These are phyloP conservation scores for Sordariomycetes sp. DNA, from an alignment of 2,329 filamentous ascomycete species.

Conservation along the genomic window DNA sequence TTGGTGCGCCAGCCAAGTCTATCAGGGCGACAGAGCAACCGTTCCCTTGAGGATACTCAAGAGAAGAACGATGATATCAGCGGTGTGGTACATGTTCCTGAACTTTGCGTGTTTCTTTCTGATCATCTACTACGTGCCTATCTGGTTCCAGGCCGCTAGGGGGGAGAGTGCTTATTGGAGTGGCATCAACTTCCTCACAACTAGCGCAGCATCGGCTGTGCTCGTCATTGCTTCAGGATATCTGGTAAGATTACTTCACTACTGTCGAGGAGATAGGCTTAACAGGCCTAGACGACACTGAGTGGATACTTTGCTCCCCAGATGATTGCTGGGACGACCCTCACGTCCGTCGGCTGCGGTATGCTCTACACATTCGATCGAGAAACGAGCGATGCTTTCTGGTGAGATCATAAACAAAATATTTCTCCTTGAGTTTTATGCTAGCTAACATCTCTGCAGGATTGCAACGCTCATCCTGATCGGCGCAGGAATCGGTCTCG, in stretches of 20 bases:
- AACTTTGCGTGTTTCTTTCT: not conserved
- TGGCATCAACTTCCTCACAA: slow-evolving; percentile 7
- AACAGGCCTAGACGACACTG: too few relatives aligned
- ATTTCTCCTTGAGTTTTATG: not conserved
- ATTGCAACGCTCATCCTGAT: slow-evolving; percentile 5
- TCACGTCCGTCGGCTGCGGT: slow-evolving; percentile 3
- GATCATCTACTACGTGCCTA: slow-evolving; percentile 26
- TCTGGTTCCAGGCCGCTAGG: slow-evolving; percentile 37
- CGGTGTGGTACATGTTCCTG: slow-evolving; percentile 18
- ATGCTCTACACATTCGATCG: slow-evolving; percentile 5
- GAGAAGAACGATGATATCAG: slow-evolving; percentile 71
- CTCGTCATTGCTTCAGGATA: not conserved
- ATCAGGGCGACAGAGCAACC: slow-evolving; percentile 22
- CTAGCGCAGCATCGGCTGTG: slow-evolving; percentile 1
- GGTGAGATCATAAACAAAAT: too few relatives aligned
- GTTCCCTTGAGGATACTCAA: slow-evolving; percentile 57
- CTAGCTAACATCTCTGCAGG: slow-evolving; percentile 1
- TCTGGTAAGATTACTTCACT: too few relatives aligned
- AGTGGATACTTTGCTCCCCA: slow-evolving; percentile 9
- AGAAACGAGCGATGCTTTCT: not conserved
- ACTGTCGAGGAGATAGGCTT: too few relatives aligned
- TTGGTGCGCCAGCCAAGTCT: slow-evolving; percentile 25
- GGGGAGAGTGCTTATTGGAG: slow-evolving; percentile 18
- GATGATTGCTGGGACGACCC: slow-evolving; percentile 6
- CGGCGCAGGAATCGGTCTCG: slow-evolving; percentile 7